These are phyloP conservation scores for Mantamonas sphyraenae DNA, from an alignment of 78 protist species.

Conservation along the genomic window DNA sequence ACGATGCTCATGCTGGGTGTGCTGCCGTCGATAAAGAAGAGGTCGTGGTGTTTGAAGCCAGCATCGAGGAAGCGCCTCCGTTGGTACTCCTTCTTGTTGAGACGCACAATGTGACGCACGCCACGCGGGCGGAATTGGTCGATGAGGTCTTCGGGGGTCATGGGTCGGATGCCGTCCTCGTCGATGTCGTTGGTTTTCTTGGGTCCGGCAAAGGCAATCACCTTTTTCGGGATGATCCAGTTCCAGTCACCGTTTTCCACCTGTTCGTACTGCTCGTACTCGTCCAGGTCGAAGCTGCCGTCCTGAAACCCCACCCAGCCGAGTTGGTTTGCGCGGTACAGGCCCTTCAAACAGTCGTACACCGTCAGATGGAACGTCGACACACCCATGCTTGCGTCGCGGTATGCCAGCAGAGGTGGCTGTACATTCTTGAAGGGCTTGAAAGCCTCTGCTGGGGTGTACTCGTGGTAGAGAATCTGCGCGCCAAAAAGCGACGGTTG, in stretches of 20 bases:
- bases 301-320: no score
- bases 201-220: constrained; percentile 74
- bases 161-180: constrained; percentile 1
- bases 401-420: constrained; percentile 57
- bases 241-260: constrained; percentile 83
- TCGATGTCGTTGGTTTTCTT: neutral
- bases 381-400: constrained; percentile 69
- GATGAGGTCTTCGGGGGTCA: constrained; percentile 44
- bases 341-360: constrained; percentile 29
- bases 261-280: constrained; percentile 51
- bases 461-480: neutral
- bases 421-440: neutral
- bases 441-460: constrained; percentile 34
- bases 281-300: constrained; percentile 19
- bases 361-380: constrained; percentile 36
- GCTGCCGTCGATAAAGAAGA: constrained; percentile 66
- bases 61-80: constrained; percentile 1
- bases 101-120: constrained; percentile 59
- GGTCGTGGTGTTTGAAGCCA: constrained; percentile 62
- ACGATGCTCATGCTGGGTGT: constrained; percentile 51
- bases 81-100: constrained; percentile 62
- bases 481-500: no score
- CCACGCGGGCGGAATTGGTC: constrained; percentile 23
- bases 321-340: constrained; percentile 12
- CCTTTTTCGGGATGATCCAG: constrained; percentile 70